Evolutionary conservation across 768 basidiomycete genomes (phyloP).

Genomic region (Asterophora lycoperdoides): DNA sequence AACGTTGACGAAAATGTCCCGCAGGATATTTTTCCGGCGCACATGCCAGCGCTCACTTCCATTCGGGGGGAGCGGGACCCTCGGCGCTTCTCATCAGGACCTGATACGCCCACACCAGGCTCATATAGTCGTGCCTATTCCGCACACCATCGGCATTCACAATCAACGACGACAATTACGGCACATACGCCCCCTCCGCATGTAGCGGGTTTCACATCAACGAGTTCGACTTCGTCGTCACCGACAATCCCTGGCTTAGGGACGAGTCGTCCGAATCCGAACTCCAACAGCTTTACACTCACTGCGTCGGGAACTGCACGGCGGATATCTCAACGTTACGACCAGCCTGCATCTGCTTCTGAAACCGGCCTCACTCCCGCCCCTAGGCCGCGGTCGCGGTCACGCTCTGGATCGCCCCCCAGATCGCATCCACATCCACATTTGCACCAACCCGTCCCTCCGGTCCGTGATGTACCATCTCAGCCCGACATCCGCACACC

Average conservation of each 20-base stretch:
- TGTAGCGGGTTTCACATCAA: neutral
- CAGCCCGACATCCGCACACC: neutral
- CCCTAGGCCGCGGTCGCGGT: slow-evolving; percentile 5
- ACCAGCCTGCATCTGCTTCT: slow-evolving; percentile 17
- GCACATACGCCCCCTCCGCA: slow-evolving; percentile 35
- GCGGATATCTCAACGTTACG: neutral
- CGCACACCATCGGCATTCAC: slow-evolving; percentile 41
- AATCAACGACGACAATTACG: slow-evolving; percentile 47
- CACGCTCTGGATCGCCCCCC: slow-evolving; percentile 18
- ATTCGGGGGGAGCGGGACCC: slow-evolving; percentile 23
- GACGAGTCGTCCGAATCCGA: too few species aligned
- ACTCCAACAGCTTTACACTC: too few species aligned
- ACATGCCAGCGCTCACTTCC: slow-evolving; percentile 35
- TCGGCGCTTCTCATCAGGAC: slow-evolving; percentile 31
- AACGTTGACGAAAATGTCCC: slow-evolving; percentile 22
- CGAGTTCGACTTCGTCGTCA: too few species aligned
- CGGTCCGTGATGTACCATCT: slow-evolving; percentile 2
- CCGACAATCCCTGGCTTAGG: neutral
- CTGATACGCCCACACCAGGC: slow-evolving; percentile 39
- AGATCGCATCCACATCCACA: slow-evolving; percentile 6
- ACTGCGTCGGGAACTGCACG: too few species aligned
- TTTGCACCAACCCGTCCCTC: neutral
- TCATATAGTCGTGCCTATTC: slow-evolving; percentile 22
- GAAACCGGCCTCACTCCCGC: slow-evolving; percentile 13
- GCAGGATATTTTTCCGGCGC: slow-evolving; percentile 39